These are phyloP conservation scores for Arxiozyma bovina DNA, from an alignment of 1,139 yeast genomes.

Conservation along the genomic window DNA sequence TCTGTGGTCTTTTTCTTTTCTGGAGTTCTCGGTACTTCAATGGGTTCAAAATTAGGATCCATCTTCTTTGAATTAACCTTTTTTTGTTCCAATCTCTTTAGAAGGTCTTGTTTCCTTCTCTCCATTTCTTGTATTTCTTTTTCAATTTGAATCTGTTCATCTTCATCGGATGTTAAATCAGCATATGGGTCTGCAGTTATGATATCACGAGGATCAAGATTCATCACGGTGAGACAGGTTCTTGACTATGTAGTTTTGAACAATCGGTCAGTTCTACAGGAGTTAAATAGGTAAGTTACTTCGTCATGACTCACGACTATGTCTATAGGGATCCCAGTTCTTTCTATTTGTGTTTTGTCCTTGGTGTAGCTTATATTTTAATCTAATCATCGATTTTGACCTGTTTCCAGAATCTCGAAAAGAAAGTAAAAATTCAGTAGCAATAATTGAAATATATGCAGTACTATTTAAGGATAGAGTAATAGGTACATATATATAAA, in stretches of 20 bases:
- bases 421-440: too few species aligned
- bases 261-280: background rate
- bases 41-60: slow-evolving; percentile 19
- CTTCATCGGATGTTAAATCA: slow-evolving; percentile 23
- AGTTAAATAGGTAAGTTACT: too few species aligned
- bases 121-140: slow-evolving; percentile 25
- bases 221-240: background rate
- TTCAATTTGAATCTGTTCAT: slow-evolving; percentile 18
- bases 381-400: background rate
- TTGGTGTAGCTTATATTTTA: background rate
- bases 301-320: background rate
- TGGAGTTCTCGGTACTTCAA: slow-evolving; percentile 25
- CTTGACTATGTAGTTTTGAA: background rate
- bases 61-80: slow-evolving; percentile 10
- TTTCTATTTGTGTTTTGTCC: background rate
- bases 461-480: too few species aligned
- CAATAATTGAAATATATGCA: too few species aligned
- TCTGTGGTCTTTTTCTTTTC: slow-evolving; percentile 6
- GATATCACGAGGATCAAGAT: slow-evolving; percentile 26
- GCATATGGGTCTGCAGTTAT: slow-evolving; percentile 17
- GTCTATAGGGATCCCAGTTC: background rate
- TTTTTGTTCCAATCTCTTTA: slow-evolving; percentile 16
- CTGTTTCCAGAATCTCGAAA: background rate
- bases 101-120: slow-evolving; percentile 19
- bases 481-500: too few species aligned